Conservation (phyloP, 805 yeast species). For the Teunomyces barrocoloradensis region DNA sequence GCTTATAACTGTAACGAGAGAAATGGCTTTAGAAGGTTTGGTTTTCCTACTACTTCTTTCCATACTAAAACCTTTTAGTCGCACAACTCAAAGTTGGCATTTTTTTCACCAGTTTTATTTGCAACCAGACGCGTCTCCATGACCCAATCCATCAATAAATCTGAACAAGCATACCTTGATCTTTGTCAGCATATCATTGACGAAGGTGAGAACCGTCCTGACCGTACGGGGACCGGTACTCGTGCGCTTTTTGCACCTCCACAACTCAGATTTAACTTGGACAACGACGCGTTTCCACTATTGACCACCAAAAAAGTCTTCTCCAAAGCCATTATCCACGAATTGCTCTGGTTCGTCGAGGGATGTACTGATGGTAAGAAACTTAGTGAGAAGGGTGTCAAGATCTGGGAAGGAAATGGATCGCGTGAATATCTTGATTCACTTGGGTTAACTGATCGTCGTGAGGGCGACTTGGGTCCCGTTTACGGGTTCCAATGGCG, state of each 20-base stretch:
- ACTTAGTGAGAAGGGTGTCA: conserved; percentile 81
- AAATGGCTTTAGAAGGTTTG: no score
- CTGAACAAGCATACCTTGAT: conserved; percentile 85
- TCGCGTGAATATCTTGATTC: conserved; percentile 86
- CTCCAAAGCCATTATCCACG: conserved; percentile 83
- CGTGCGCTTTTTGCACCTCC: conserved; percentile 91
- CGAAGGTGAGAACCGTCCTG: conserved; percentile 89
- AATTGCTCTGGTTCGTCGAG: conserved; percentile 86
- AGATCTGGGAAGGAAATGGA: conserved; percentile 99
- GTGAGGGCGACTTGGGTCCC: conserved; percentile 96
- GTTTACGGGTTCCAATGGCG: conserved; percentile 99
- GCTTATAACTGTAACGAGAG: no score
- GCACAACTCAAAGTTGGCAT: neutral
- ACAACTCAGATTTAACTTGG: conserved; percentile 77
- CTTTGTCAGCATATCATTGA: conserved; percentile 72
- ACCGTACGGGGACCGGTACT: conserved; percentile 98
- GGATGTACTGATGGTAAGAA: conserved; percentile 88
- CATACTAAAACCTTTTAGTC: no score
- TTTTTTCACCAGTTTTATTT: neutral
- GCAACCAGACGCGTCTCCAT: conserved; percentile 5
- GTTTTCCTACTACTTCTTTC: no score
- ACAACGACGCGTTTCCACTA: conserved; percentile 75
- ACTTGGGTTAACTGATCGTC: conserved; percentile 72
- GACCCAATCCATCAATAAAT: conserved; percentile 34
- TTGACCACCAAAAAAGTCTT: conserved; percentile 92